Percentiles rank a stretch among this genome's conserved stretches.
Conservation (phyloP, 257 asterid species). For the Phtheirospermum japonicum region DNA sequence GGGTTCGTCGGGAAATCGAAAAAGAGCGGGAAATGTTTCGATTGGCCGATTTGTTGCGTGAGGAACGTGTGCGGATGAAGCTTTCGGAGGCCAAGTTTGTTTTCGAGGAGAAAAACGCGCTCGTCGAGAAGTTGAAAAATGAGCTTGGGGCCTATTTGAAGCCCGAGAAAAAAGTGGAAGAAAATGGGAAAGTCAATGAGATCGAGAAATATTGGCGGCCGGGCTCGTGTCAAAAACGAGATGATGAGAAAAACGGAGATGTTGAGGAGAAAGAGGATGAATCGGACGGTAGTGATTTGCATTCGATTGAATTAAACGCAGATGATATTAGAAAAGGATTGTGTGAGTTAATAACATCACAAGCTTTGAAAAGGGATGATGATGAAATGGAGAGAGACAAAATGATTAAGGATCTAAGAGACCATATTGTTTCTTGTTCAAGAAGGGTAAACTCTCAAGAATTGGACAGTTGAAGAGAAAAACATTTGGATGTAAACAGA, state of each 20-base stretch:
- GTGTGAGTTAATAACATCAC: constrained; percentile 35
- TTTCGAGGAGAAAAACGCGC: constrained; percentile 72
- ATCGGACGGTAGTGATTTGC: constrained; percentile 42
- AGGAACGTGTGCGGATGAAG: constrained; percentile 80
- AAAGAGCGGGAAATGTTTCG: constrained; percentile 86
- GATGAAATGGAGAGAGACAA: constrained; percentile 66
- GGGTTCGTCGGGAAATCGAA: constrained; percentile 58
- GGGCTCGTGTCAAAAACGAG: constrained; percentile 29
- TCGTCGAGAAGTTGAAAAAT: constrained; percentile 48
- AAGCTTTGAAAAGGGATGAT: constrained; percentile 40
- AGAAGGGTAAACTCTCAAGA: constrained; percentile 41
- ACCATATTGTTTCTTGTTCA: constrained; percentile 54
- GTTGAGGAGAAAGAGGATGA: constrained; percentile 30
- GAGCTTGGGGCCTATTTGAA: constrained; percentile 61
- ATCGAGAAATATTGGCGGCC: constrained; percentile 63
- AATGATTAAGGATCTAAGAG: constrained; percentile 68
- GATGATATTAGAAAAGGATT: constrained; percentile 31
- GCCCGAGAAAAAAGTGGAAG: constrained; percentile 37
- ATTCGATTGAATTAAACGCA: constrained; percentile 44
- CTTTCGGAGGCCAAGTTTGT: constrained; percentile 67
- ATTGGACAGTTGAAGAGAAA: constrained; percentile 19
- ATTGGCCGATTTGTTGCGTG: constrained; percentile 66
- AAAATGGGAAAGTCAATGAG: constrained; percentile 45
- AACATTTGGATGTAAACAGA: too few relatives aligned
- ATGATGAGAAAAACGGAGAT: constrained; percentile 28